These are phyloP conservation scores for Coniochaeta hoffmannii DNA, from an alignment of 2,329 filamentous ascomycete genomes.

Conservation along the genomic window DNA sequence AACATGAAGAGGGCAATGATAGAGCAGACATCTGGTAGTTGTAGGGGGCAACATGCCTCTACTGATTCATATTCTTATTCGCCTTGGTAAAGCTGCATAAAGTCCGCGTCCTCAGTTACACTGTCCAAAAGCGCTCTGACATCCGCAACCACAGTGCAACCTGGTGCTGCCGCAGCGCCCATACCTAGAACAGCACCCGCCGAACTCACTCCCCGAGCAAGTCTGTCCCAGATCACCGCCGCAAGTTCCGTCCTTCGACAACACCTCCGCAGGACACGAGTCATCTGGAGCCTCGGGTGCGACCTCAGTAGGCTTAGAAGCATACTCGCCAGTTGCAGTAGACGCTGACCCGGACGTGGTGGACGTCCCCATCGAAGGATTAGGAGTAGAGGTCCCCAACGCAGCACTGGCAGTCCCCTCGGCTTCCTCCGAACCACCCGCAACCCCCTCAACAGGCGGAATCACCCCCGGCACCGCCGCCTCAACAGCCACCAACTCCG, in stretches of 20 bases:
- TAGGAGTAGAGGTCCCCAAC: no score
- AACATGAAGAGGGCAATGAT: no score
- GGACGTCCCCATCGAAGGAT: no score
- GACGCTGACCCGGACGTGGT: no score
- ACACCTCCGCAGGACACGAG: neutral
- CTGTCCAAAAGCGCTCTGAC: slow-evolving; percentile 16
- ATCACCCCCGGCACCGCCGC: slow-evolving; percentile 24
- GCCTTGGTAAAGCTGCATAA: no score
- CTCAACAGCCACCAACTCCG: slow-evolving; percentile 17
- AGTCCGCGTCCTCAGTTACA: neutral
- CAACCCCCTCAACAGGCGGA: slow-evolving; percentile 20
- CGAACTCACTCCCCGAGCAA: slow-evolving; percentile 32
- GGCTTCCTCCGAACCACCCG: neutral
- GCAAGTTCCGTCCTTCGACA: slow-evolving; percentile 31
- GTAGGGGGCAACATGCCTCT: no score
- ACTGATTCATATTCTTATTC: no score
- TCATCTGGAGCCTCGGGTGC: neutral
- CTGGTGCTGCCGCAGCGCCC: slow-evolving; percentile 29
- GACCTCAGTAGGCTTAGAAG: neutral
- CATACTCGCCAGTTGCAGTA: neutral
- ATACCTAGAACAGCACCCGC: slow-evolving; percentile 34
- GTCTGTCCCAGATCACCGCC: slow-evolving; percentile 30
- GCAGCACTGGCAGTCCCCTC: neutral
- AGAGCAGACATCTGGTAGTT: no score
- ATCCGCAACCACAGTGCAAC: slow-evolving; percentile 27